A percentile compares a stretch with the other conserved stretches of the same genome.
Evolutionary conservation across 2,329 filamentous ascomycete genomes (phyloP).

Genomic region (Nannizziopsis barbatae): DNA sequence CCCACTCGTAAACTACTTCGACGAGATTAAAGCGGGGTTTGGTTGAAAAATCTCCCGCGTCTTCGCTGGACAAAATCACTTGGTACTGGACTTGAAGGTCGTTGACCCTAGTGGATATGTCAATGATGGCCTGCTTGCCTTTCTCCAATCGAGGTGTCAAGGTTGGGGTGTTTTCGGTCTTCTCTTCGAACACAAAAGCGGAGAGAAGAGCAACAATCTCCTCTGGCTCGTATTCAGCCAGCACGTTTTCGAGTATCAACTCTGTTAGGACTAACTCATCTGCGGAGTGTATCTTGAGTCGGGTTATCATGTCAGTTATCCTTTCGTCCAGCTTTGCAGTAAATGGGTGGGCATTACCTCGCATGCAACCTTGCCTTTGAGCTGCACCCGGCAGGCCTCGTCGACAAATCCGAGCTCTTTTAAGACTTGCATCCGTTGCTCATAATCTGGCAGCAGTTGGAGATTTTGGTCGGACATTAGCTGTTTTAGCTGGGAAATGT

Average conservation of each 20-base stretch:
- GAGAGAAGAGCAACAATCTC: constrained; percentile 93
- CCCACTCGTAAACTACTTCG: constrained; percentile 98
- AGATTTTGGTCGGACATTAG: constrained; percentile 93
- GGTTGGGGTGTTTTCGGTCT: constrained; percentile 70
- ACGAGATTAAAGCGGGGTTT: constrained; percentile 83
- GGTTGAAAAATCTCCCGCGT: constrained; percentile 83
- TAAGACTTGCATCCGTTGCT: constrained; percentile 84
- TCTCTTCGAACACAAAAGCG: constrained; percentile 95
- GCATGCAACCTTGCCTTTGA: constrained; percentile 97
- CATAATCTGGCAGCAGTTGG: constrained; percentile 88
- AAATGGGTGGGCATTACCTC: constrained; percentile 43
- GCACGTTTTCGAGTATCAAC: constrained; percentile 88
- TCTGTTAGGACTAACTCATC: constrained; percentile 95
- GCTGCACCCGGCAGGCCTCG: constrained; percentile 69
- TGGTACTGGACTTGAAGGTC: constrained; percentile 79
- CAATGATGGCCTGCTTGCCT: constrained; percentile 74
- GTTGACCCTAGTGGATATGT: constrained; percentile 87
- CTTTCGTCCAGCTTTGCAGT: not conserved
- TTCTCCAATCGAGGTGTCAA: constrained; percentile 71
- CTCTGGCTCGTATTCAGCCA: constrained; percentile 88
- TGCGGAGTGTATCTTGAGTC: constrained; percentile 68
- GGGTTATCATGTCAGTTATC: constrained; percentile 9
- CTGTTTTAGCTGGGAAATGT: constrained; percentile 75
- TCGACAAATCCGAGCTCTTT: constrained; percentile 91
- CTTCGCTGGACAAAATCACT: constrained; percentile 80